Base-by-base conservation (phyloP, 192 early-diverging fungal species). In the Irineochytrium annulatum region DNA sequence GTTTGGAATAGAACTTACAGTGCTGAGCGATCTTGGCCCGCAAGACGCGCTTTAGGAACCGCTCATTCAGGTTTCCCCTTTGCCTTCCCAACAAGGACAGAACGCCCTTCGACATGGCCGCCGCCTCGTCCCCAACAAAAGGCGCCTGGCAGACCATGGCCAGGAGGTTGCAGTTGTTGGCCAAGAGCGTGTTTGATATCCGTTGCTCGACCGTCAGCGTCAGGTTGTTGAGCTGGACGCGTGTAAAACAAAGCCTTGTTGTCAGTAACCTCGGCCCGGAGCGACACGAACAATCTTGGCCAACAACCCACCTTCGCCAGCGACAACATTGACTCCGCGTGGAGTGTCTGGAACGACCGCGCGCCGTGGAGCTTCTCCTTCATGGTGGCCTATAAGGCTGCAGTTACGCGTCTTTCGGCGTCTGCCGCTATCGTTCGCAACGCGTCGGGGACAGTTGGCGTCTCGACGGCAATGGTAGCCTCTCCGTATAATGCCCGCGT, bases 101-200 rank as follows among this genome's bases (percentile, higher is more conserved):
- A 3, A 77, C 68, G 27, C 70, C 76, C 43, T 66, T 54, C 3
- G 71, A 66, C 14, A 71, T 61, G 33, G 34, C 68, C 0, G 69
- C 69, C 3, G 76, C 76, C 33, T 65, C 55, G 44, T 77, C 72
- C 6, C 76, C 76, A 2, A 66, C 71, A 34, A 77, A 65, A 4
- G 69, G 45, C 5, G 58, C 43, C 24, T 77, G 68, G 58, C 76
- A 77, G 1, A 77, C 59, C 14, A 69, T 17, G 13, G 62, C 68
- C 2, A 77, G 57, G 1, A 77, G 67, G 19, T 60, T 59, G 39
- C 39, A 52, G 22, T 73, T 58, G 51, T 77, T 65, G 1, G 35
- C 61, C n/a, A 74, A 44, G 11, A 77, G 57, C 16, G 52, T 34
- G 44, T 63, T 52, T 51, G 52, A 24, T 20, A 63, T 34, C 35